A percentile compares a stretch with the other conserved stretches of the same genome.
Evolutionary conservation across 2,329 filamentous ascomycete genomes (phyloP).

Genomic region (Fusarium avenaceum): DNA sequence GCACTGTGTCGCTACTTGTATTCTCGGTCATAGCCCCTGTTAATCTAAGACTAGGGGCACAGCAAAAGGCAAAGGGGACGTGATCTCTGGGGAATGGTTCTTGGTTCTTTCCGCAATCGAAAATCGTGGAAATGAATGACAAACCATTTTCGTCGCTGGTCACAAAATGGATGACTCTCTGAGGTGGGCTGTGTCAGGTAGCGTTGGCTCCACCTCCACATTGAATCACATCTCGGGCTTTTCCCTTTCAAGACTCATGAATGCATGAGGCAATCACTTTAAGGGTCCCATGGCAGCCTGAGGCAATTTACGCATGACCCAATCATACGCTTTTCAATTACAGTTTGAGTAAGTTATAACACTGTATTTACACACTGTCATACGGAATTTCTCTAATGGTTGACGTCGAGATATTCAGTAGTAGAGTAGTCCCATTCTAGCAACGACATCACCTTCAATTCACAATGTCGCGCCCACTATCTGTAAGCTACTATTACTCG

Average conservation of each 20-base stretch:
- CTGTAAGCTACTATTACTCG: conserved; percentile 42
- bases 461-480: conserved; percentile 54
- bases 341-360: not conserved
- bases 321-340: conserved; percentile 32
- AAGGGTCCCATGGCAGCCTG: conserved; percentile 40
- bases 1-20: conserved; percentile 29
- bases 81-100: not conserved
- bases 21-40: conserved; percentile 4
- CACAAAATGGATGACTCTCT: conserved; percentile 14
- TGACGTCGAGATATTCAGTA: conserved; percentile 45
- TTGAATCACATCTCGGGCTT: conserved; percentile 34
- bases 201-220: conserved; percentile 39
- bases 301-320: conserved; percentile 34
- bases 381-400: conserved; percentile 47
- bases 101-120: conserved; percentile 1
- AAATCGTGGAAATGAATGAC: conserved; percentile 20
- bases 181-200: conserved; percentile 39
- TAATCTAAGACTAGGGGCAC: not conserved
- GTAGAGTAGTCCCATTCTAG: conserved; percentile 9
- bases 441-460: conserved; percentile 32
- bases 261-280: conserved; percentile 34
- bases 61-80: not conserved
- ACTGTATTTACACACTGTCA: conserved; percentile 38
- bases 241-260: conserved; percentile 23
- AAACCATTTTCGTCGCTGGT: conserved; percentile 6